A percentile compares a stretch with the other conserved stretches of the same genome.
phyloP scores from a whole-genome alignment of 164 flowering plant genomes.

The Macadamia integrifolia region DNA sequence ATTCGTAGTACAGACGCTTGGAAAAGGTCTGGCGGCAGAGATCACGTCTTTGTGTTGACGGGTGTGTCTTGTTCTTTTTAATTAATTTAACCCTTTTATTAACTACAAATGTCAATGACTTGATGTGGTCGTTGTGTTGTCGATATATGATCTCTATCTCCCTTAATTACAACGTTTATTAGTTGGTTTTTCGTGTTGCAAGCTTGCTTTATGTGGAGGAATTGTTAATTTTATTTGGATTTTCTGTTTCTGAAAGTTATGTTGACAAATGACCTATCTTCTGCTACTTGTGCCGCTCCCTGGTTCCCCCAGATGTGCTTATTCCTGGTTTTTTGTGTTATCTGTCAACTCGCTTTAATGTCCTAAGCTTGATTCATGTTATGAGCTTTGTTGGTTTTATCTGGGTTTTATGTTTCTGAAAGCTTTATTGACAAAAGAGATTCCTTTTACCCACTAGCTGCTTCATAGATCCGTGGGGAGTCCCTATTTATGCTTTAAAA shows the following conservation, averaged over 20 bases:
- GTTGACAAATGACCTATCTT: neutral
- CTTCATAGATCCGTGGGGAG: no score
- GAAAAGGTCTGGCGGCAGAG: constrained; percentile 84
- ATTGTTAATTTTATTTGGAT: neutral
- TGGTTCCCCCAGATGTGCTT: no score
- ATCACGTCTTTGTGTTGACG: constrained; percentile 92
- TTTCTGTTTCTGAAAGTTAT: neutral
- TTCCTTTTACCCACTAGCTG: no score
- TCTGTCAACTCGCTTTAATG: no score
- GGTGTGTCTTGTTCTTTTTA: constrained; percentile 34
- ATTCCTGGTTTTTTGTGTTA: no score
- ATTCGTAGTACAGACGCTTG: constrained; percentile 59
- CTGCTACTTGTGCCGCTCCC: neutral
- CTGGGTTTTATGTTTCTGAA: no score
- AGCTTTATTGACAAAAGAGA: no score
- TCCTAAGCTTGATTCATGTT: no score
- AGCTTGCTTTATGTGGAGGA: neutral
- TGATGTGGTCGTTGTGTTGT: neutral
- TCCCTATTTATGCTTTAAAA: no score
- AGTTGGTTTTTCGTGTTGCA: neutral
- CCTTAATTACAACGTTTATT: neutral
- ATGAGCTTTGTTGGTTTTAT: no score
- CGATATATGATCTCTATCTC: neutral
- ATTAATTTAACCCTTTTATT: neutral
- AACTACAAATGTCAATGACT: neutral